Percentiles rank a stretch among this genome's conserved stretches.
Evolutionary conservation across 208 protist species (phyloP).

Genomic region (Phytomonas sp.): DNA sequence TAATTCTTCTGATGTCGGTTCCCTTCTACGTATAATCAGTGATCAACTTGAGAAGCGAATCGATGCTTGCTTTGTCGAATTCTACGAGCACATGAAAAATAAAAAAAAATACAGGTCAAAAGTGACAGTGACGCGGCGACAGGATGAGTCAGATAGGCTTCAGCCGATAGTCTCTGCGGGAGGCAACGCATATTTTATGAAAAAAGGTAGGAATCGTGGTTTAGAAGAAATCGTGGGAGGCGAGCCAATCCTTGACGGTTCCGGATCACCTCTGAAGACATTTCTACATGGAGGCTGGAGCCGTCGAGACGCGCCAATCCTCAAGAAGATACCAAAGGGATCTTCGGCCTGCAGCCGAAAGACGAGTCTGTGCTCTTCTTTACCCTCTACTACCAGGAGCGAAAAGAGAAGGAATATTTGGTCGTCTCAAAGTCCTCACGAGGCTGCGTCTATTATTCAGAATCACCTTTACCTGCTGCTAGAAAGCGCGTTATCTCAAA

Average conservation of each 20-base stretch:
- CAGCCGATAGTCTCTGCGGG: neutral
- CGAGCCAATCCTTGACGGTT: neutral
- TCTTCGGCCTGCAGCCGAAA: neutral
- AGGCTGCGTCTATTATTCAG: constrained; percentile 32
- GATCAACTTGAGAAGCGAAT: constrained; percentile 23
- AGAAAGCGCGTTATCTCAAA: constrained; percentile 35
- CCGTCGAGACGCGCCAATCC: neutral
- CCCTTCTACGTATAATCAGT: constrained; percentile 16
- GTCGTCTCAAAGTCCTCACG: constrained; percentile 3
- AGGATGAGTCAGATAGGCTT: neutral
- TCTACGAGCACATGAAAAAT: constrained; percentile 46
- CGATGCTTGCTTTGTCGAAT: constrained; percentile 42
- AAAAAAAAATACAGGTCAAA: constrained; percentile 19
- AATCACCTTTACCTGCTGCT: constrained; percentile 61
- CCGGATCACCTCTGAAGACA: neutral
- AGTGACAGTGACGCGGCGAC: neutral
- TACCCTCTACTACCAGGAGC: neutral
- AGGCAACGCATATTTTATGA: neutral
- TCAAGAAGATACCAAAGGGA: neutral
- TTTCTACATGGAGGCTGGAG: neutral
- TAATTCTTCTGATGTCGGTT: constrained; percentile 8
- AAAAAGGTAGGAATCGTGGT: neutral
- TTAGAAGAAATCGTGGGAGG: neutral
- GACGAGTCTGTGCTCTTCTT: neutral
- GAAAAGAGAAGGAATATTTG: constrained; percentile 8